These are phyloP conservation scores for Poa annua DNA, from an alignment of 176 grass and related monocot species.

Conservation along the genomic window DNA sequence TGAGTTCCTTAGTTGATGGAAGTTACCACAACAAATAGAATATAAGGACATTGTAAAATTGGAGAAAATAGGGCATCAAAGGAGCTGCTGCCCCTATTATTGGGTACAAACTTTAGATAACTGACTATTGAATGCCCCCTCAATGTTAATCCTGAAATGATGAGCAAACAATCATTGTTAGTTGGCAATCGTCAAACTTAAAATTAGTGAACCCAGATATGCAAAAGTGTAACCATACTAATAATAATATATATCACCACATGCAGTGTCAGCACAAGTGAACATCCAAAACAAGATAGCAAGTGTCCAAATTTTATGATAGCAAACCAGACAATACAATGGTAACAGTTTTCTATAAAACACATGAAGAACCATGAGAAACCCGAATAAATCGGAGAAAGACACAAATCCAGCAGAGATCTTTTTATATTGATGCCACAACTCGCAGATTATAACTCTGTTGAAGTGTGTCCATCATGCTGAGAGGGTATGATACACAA, in stretches of 20 bases:
- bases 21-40: conserved; percentile 65
- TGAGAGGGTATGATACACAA: conserved; percentile 13
- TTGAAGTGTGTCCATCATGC: neutral
- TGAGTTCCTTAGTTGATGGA: conserved; percentile 61
- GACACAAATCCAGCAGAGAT: conserved; percentile 25
- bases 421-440: conserved; percentile 37
- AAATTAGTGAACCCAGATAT: conserved; percentile 36
- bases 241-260: conserved; percentile 5
- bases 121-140: conserved; percentile 28
- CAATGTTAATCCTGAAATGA: conserved; percentile 51
- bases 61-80: conserved; percentile 46
- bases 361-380: neutral
- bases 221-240: conserved; percentile 34
- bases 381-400: conserved; percentile 35
- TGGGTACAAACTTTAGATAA: conserved; percentile 37
- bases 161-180: conserved; percentile 34
- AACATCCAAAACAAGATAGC: conserved; percentile 36
- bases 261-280: conserved; percentile 30
- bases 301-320: conserved; percentile 20
- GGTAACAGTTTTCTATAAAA: conserved; percentile 20
- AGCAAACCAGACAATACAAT: conserved; percentile 7
- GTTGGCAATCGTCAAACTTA: conserved; percentile 22
- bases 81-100: conserved; percentile 26
- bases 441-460: neutral
- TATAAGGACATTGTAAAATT: conserved; percentile 51